phyloP scores from a whole-genome alignment of 2,329 filamentous ascomycete genomes.

The Gnomoniopsis smithogilvyi region DNA sequence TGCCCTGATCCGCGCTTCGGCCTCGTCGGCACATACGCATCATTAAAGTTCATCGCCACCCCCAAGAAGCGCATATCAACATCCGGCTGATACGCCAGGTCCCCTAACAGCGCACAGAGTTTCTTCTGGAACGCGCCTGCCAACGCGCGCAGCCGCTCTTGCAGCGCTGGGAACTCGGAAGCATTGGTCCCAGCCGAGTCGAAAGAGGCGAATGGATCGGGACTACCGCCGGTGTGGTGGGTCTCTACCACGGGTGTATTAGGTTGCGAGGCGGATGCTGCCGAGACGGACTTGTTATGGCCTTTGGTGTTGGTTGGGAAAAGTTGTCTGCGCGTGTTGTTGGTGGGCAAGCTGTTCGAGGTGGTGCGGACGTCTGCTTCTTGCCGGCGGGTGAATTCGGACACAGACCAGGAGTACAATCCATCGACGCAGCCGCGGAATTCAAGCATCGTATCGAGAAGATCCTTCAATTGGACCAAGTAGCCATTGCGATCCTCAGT shows the following conservation, averaged over 20 bases:
- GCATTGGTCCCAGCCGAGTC: constrained; percentile 51
- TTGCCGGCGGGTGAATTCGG: constrained; percentile 89
- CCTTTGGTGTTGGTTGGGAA: constrained; percentile 8
- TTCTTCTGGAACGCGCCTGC: constrained; percentile 73
- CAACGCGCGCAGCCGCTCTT: constrained; percentile 69
- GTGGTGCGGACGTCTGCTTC: constrained; percentile 74
- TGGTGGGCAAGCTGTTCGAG: background rate
- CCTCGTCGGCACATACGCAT: constrained; percentile 79
- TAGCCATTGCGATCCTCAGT: constrained; percentile 74
- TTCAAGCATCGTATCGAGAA: constrained; percentile 87
- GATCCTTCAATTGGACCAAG: constrained; percentile 85
- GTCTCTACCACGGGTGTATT: constrained; percentile 15
- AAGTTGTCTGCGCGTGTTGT: background rate
- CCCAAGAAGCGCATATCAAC: constrained; percentile 94
- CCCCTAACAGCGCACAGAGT: constrained; percentile 79
- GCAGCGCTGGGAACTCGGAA: constrained; percentile 68
- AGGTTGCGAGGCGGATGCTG: constrained; percentile 24
- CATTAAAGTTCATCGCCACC: constrained; percentile 99
- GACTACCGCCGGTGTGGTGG: background rate
- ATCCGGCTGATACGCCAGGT: constrained; percentile 89
- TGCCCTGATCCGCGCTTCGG: constrained; percentile 26
- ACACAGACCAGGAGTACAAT: constrained; percentile 90
- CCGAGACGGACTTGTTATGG: constrained; percentile 20
- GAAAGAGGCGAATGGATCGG: constrained; percentile 24
- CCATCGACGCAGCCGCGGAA: constrained; percentile 94